These are phyloP conservation scores for Tanozyma kutaoensis DNA, from an alignment of 805 yeast genomes.

Conservation along the genomic window DNA sequence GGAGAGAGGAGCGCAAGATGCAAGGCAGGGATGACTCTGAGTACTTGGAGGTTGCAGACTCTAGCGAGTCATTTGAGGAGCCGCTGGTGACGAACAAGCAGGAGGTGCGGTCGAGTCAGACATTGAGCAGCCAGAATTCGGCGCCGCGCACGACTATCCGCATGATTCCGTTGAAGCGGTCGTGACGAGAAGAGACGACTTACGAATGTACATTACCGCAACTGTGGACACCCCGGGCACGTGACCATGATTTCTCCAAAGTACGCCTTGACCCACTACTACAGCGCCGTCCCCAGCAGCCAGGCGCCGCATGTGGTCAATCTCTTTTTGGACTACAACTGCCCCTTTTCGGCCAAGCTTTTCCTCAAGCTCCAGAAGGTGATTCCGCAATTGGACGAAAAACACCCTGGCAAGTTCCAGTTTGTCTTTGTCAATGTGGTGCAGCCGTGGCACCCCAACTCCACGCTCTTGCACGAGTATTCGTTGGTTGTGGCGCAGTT, in stretches of 20 bases:
- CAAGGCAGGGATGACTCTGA: too few relatives aligned
- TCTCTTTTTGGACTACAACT: conserved; percentile 60
- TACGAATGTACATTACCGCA: too few relatives aligned
- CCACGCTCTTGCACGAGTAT: conserved; percentile 57
- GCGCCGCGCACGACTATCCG: too few relatives aligned
- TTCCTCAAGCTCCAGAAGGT: conserved; percentile 40
- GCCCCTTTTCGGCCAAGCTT: conserved; percentile 60
- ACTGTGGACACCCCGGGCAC: too few relatives aligned
- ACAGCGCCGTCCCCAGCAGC: conserved; percentile 5
- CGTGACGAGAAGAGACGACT: too few relatives aligned
- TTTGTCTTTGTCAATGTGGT: conserved; percentile 58
- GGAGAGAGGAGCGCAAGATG: too few relatives aligned
- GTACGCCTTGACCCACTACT: conserved; percentile 24
- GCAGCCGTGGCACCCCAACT: conserved; percentile 89
- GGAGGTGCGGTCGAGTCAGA: too few relatives aligned
- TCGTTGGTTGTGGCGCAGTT: conserved; percentile 58
- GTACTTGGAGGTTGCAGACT: too few relatives aligned
- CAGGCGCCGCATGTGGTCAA: conserved; percentile 35
- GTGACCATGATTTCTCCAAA: conserved; percentile 29
- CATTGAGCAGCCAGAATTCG: too few relatives aligned
- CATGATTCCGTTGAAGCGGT: too few relatives aligned
- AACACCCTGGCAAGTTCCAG: conserved; percentile 37
- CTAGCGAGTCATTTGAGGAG: too few relatives aligned
- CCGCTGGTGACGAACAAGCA: too few relatives aligned
- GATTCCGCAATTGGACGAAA: conserved; percentile 35